Conservation (phyloP, 78 protist genomes). For the Dictyostelium citrinum region DNA sequence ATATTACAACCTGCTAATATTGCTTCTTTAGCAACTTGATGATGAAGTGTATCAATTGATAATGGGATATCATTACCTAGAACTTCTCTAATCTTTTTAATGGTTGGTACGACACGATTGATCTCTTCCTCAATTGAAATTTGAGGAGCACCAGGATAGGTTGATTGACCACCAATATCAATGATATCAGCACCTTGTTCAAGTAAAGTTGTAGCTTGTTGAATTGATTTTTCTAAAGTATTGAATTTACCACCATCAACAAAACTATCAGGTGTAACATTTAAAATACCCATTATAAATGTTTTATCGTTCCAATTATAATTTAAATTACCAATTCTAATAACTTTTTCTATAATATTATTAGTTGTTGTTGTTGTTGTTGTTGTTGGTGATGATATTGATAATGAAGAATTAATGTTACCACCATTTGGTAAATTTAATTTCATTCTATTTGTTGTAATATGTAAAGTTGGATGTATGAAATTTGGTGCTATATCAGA, state of each 20-base stretch:
- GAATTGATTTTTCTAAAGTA: background rate
- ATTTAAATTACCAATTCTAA: background rate
- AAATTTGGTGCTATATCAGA: conserved; percentile 72
- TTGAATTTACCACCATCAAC: conserved; percentile 79
- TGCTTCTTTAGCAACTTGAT: conserved; percentile 69
- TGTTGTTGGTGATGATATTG: background rate
- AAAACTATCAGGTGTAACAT: conserved; percentile 88
- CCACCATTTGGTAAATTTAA: background rate
- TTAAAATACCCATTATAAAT: conserved; percentile 87
- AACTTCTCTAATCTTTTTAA: conserved; percentile 33
- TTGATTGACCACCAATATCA: conserved; percentile 87
- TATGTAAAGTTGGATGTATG: conserved; percentile 46
- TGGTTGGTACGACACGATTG: conserved; percentile 58
- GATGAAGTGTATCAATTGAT: conserved; percentile 77
- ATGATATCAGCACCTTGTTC: conserved; percentile 74
- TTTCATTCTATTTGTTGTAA: conserved; percentile 44
- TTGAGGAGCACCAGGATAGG: conserved; percentile 79
- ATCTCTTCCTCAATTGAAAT: conserved; percentile 72
- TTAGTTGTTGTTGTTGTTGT: background rate
- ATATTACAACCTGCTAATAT: conserved; percentile 68
- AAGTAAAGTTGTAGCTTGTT: conserved; percentile 10
- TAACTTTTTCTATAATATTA: background rate
- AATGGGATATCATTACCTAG: conserved; percentile 8
- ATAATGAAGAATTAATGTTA: background rate
- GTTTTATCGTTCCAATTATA: conserved; percentile 55